Evolutionary conservation across 345 rosid species (phyloP).

Genomic region (Ceriops tagal): DNA sequence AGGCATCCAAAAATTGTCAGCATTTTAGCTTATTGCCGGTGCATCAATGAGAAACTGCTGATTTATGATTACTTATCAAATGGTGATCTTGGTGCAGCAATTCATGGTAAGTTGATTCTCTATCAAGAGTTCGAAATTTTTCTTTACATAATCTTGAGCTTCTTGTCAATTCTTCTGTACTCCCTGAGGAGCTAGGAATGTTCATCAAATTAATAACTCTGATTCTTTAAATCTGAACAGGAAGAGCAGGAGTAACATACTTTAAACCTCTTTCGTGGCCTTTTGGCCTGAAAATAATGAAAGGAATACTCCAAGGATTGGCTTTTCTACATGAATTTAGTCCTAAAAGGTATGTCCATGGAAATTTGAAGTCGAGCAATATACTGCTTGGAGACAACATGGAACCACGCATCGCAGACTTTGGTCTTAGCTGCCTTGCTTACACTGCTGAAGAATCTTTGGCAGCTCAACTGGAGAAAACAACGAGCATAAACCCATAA

Average conservation of each 20-base stretch:
- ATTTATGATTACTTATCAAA: conserved; percentile 24
- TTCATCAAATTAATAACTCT: no score
- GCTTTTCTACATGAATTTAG: conserved; percentile 24
- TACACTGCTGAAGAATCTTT: conserved; percentile 14
- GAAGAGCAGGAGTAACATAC: conserved; percentile 20
- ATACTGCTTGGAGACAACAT: conserved; percentile 24
- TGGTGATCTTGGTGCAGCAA: conserved; percentile 24
- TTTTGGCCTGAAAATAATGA: conserved; percentile 15
- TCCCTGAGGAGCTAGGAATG: no score
- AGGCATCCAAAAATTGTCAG: conserved; percentile 23
- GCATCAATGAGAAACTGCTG: conserved; percentile 28
- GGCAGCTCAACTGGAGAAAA: conserved; percentile 5
- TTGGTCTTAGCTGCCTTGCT: conserved; percentile 23
- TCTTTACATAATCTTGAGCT: not conserved
- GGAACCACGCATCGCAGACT: conserved; percentile 32
- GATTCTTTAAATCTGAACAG: conserved; percentile 8
- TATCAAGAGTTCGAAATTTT: not conserved
- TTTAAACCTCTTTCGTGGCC: conserved; percentile 27
- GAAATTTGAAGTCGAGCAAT: conserved; percentile 24
- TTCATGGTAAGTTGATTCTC: conserved; percentile 22
- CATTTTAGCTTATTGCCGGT: conserved; percentile 27
- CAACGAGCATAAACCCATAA: conserved; percentile 9
- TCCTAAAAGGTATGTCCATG: conserved; percentile 28
- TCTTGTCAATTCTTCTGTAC: no score
- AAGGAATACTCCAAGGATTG: conserved; percentile 25